Conservation (phyloP, 768 basidiomycete species). For the Boletus reticuloceps region DNA sequence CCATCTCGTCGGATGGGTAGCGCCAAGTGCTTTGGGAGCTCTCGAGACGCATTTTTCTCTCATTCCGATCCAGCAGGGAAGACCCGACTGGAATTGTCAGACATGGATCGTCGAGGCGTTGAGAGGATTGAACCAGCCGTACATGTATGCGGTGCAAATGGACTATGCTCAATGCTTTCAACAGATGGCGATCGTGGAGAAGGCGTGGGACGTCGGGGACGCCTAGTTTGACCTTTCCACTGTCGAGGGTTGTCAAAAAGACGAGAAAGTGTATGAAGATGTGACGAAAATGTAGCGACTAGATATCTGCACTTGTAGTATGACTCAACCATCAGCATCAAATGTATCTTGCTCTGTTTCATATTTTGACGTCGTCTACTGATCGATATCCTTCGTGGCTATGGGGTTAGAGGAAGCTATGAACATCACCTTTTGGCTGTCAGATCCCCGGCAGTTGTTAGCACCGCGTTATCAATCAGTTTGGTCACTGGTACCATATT, state of each 20-base stretch:
- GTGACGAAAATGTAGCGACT: too few relatives aligned
- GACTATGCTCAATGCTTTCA: not conserved
- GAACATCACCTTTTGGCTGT: too few relatives aligned
- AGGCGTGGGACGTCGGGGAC: not conserved
- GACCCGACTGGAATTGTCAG: slow-evolving; percentile 8
- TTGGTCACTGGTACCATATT: too few relatives aligned
- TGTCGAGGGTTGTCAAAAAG: too few relatives aligned
- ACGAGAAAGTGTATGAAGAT: not conserved
- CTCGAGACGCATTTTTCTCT: slow-evolving; percentile 5
- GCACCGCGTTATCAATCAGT: too few relatives aligned
- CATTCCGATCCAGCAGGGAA: not conserved
- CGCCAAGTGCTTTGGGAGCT: not conserved
- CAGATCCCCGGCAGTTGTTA: too few relatives aligned
- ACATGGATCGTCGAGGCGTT: slow-evolving; percentile 7
- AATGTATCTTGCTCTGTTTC: too few relatives aligned
- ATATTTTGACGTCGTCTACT: too few relatives aligned
- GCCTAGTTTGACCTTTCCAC: not conserved
- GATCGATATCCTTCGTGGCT: too few relatives aligned
- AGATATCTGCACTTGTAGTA: too few relatives aligned
- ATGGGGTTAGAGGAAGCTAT: too few relatives aligned
- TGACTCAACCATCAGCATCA: too few relatives aligned
- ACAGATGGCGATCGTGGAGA: slow-evolving; percentile 4
- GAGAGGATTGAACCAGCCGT: not conserved
- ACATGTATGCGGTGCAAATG: slow-evolving; percentile 14
- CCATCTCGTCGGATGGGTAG: slow-evolving; percentile 4